Conservation (phyloP, 305 asterid species). For the Solanum aculeatissimum region DNA sequence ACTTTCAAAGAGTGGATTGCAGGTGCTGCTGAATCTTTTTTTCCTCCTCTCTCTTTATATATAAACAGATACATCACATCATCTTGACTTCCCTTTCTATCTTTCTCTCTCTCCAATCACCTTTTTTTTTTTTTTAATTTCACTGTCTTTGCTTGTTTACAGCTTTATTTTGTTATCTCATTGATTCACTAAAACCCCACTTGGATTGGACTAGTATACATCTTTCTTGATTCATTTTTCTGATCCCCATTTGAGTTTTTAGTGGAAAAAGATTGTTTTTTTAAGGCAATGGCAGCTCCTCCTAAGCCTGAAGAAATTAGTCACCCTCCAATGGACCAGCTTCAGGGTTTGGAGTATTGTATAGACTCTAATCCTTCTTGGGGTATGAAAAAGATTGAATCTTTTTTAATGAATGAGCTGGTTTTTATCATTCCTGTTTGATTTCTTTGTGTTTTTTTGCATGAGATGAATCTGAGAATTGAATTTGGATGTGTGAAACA, state of each 20-base stretch:
- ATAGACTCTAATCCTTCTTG: constrained; percentile 98
- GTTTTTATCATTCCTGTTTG: not conserved
- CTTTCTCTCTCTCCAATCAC: constrained; percentile 10
- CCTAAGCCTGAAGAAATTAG: constrained; percentile 89
- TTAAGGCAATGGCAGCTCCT: constrained; percentile 42
- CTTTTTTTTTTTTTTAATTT: constrained; percentile 5
- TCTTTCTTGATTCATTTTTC: constrained; percentile 6
- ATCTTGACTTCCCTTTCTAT: constrained; percentile 23
- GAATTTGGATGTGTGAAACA: constrained; percentile 25
- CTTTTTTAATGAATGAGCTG: not conserved
- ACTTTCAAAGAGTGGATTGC: constrained; percentile 22
- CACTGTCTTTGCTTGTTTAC: constrained; percentile 22
- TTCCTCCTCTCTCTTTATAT: constrained; percentile 10
- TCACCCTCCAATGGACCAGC: constrained; percentile 92
- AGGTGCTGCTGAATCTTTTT: constrained; percentile 6
- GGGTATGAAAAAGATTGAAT: constrained; percentile 35
- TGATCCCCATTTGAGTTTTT: constrained; percentile 14
- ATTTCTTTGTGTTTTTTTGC: not conserved
- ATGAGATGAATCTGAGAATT: not conserved
- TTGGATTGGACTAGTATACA: not conserved
- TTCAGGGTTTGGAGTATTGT: constrained; percentile 97
- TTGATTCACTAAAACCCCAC: constrained; percentile 17
- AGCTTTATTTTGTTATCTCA: constrained; percentile 21
- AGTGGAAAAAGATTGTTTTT: constrained; percentile 1
- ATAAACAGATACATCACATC: constrained; percentile 18